phyloP scores from a whole-genome alignment of 2,329 filamentous ascomycete genomes.

The Hortaea sp. region DNA sequence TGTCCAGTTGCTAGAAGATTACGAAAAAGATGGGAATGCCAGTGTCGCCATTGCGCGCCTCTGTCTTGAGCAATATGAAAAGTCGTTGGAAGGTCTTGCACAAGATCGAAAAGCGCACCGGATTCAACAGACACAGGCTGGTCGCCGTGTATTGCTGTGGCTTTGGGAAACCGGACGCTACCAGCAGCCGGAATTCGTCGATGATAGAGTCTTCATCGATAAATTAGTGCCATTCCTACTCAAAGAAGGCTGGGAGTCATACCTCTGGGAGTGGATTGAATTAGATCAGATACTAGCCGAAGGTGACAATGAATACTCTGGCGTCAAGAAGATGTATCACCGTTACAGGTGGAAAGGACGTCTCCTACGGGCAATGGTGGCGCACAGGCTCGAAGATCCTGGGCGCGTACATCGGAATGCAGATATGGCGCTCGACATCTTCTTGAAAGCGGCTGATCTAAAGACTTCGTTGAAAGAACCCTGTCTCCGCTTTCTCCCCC shows the following conservation, averaged over 20 bases:
- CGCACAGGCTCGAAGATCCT: constrained; percentile 2
- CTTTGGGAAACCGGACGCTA: constrained; percentile 16
- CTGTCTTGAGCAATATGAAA: constrained; percentile 27
- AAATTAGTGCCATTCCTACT: constrained; percentile 17
- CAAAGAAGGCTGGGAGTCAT: constrained; percentile 17
- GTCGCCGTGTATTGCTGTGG: constrained; percentile 20
- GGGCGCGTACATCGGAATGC: neutral
- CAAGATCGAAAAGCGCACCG: constrained; percentile 5
- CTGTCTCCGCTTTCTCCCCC: no score
- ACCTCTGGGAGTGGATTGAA: constrained; percentile 22
- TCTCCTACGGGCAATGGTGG: constrained; percentile 9
- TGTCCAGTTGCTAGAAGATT: constrained; percentile 30
- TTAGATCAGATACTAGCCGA: constrained; percentile 9
- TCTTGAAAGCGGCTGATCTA: constrained; percentile 4
- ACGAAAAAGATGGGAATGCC: constrained; percentile 29
- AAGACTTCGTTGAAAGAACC: no score
- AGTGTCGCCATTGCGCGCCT: constrained; percentile 28
- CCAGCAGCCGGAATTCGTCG: constrained; percentile 10
- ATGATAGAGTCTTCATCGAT: constrained; percentile 12
- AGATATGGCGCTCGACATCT: constrained; percentile 9
- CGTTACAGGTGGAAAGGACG: constrained; percentile 14
- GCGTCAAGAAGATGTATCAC: neutral
- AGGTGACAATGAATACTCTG: neutral
- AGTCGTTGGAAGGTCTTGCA: constrained; percentile 9
- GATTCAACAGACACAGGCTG: constrained; percentile 12